Percentiles rank a stretch among this genome's conserved stretches.
Evolutionary conservation across 1,139 yeast genomes (phyloP).

Genomic region (Diutina catenulata): DNA sequence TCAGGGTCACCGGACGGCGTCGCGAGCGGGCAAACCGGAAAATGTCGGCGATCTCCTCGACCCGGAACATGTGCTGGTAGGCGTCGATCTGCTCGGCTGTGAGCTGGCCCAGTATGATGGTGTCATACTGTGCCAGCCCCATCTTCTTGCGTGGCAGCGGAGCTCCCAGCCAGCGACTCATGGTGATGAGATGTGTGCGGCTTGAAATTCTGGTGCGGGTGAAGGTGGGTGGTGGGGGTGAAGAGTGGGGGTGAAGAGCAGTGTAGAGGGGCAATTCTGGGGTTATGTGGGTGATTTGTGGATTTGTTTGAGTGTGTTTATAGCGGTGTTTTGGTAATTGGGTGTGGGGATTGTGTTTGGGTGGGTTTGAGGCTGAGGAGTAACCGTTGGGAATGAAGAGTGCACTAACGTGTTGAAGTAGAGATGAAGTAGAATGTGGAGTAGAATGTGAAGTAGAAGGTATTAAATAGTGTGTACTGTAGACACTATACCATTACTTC

Average conservation of each 20-base stretch:
- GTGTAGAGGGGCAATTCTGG: not conserved
- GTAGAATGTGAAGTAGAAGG: too few relatives aligned
- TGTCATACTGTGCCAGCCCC: conserved; percentile 22
- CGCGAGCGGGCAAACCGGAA: conserved; percentile 40
- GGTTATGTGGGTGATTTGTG: too few relatives aligned
- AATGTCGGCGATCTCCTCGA: conserved; percentile 56
- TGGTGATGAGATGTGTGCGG: not conserved
- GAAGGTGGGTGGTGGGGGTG: not conserved
- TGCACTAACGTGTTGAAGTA: too few relatives aligned
- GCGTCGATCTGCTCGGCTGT: conserved; percentile 85
- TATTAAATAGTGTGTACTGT: too few relatives aligned
- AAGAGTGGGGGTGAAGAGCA: not conserved
- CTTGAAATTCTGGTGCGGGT: too few relatives aligned
- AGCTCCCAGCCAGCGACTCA: conserved; percentile 34
- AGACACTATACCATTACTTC: too few relatives aligned
- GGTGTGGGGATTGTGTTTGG: too few relatives aligned
- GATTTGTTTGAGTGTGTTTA: too few relatives aligned
- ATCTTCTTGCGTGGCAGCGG: conserved; percentile 22
- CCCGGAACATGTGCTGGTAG: conserved; percentile 60
- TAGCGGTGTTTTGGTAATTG: not conserved
- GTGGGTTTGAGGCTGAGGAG: too few relatives aligned
- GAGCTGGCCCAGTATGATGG: conserved; percentile 38
- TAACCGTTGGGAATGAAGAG: too few relatives aligned
- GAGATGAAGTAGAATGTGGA: too few relatives aligned
- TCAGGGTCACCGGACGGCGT: conserved; percentile 27